phyloP scores from a whole-genome alignment of 257 asterid genomes.

The Solanum dulcamara region DNA sequence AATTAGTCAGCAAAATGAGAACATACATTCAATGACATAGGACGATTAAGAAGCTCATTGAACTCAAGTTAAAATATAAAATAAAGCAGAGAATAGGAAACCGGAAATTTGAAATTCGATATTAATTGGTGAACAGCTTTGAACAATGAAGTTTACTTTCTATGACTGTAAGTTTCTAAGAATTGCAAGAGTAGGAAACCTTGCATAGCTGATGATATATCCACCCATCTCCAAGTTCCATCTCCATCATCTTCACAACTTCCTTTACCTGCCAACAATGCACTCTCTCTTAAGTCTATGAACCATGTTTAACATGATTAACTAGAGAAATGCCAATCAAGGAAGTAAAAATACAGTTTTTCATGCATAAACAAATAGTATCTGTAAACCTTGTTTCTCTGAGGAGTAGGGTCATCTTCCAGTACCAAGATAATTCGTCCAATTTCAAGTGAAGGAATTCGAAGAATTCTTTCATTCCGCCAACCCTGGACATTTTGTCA shows the following conservation, averaged over 20 bases:
- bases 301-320: neutral
- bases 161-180: neutral
- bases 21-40: neutral
- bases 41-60: neutral
- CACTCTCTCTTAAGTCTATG: neutral
- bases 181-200: conserved; percentile 6
- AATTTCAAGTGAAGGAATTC: conserved; percentile 18
- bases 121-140: neutral
- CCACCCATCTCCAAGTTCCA: conserved; percentile 69
- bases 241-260: conserved; percentile 70
- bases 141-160: neutral
- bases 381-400: conserved; percentile 43
- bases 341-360: neutral
- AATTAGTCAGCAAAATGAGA: neutral
- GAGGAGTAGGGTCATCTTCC: conserved; percentile 51
- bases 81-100: neutral
- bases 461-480: conserved; percentile 48
- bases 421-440: conserved; percentile 62
- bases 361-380: neutral
- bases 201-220: conserved; percentile 47
- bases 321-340: neutral
- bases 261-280: conserved; percentile 27
- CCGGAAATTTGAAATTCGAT: neutral
- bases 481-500: conserved; percentile 45
- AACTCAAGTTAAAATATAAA: neutral